These are phyloP conservation scores for Boletus sp. DNA, from an alignment of 768 basidiomycete genomes.

Conservation along the genomic window DNA sequence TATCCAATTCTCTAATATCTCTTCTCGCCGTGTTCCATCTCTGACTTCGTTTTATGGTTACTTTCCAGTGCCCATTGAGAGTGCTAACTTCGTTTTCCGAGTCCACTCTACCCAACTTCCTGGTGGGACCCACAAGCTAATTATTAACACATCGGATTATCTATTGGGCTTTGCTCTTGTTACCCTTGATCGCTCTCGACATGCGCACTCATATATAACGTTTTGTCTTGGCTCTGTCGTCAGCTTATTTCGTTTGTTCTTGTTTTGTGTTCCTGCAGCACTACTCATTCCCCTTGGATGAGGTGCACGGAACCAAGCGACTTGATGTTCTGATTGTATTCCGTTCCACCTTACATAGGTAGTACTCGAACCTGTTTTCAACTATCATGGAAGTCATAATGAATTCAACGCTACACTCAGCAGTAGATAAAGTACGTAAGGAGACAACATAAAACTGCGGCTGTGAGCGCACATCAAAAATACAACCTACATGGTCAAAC, in stretches of 20 bases:
- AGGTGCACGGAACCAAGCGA: conserved; percentile 11
- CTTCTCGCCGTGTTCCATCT: conserved; percentile 9
- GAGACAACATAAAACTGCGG: not conserved
- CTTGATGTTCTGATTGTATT: conserved; percentile 14
- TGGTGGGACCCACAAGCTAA: conserved; percentile 27
- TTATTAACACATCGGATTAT: conserved; percentile 29
- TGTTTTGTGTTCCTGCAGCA: conserved; percentile 28
- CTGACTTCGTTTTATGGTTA: conserved; percentile 24
- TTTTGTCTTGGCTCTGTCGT: conserved; percentile 32
- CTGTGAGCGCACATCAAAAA: not conserved
- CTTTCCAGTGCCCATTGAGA: conserved; percentile 10
- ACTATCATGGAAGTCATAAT: not conserved
- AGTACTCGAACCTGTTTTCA: not conserved
- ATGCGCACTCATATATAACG: conserved; percentile 33
- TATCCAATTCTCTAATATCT: conserved; percentile 7
- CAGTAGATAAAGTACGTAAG: conserved; percentile 12
- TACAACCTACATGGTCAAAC: conserved; percentile 14
- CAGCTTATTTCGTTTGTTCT: conserved; percentile 26
- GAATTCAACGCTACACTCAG: conserved; percentile 1
- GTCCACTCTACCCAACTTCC: conserved; percentile 14
- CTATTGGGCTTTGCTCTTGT: conserved; percentile 32
- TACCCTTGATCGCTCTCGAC: conserved; percentile 38
- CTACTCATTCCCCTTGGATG: conserved; percentile 2
- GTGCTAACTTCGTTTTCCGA: conserved; percentile 17
- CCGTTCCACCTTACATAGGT: not conserved